These are phyloP conservation scores for Alternaria sp. DNA, from an alignment of 2,329 filamentous ascomycete genomes.

Conservation along the genomic window DNA sequence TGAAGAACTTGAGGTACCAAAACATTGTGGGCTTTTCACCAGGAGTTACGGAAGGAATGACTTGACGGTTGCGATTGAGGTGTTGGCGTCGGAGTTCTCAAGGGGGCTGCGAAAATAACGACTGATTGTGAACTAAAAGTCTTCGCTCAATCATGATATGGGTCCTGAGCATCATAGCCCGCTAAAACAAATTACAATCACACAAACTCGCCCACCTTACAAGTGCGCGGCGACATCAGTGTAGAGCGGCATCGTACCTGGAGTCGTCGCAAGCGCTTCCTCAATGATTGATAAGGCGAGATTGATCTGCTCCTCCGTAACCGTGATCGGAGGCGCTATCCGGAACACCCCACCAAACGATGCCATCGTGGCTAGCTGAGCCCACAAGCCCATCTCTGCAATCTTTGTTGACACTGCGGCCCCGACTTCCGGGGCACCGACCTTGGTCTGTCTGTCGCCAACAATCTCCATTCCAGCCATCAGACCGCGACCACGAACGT, in stretches of 20 bases:
- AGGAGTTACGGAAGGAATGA: too few species aligned
- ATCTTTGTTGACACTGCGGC: constrained; percentile 56
- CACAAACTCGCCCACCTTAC: too few species aligned
- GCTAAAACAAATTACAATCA: too few species aligned
- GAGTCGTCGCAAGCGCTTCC: constrained; percentile 62
- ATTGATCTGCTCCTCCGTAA: constrained; percentile 52
- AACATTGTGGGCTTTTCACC: too few species aligned
- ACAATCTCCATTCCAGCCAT: constrained; percentile 67
- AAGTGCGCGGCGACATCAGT: neutral
- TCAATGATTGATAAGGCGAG: constrained; percentile 64
- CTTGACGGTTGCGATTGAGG: too few species aligned
- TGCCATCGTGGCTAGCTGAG: constrained; percentile 60
- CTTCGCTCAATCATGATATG: too few species aligned
- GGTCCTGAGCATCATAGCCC: too few species aligned
- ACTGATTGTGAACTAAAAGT: too few species aligned
- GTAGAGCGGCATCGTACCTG: constrained; percentile 44
- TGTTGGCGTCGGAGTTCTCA: too few species aligned
- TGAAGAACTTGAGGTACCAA: too few species aligned
- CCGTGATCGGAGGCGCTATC: constrained; percentile 66
- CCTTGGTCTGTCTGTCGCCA: constrained; percentile 56
- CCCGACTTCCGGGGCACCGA: constrained; percentile 56
- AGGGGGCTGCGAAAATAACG: too few species aligned
- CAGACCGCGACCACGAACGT: constrained; percentile 65
- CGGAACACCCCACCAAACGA: constrained; percentile 60
- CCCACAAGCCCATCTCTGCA: constrained; percentile 61